A percentile compares a stretch with the other conserved stretches of the same genome.
Conservation (phyloP, 106 monocot species). For the Chionographis japonica region DNA sequence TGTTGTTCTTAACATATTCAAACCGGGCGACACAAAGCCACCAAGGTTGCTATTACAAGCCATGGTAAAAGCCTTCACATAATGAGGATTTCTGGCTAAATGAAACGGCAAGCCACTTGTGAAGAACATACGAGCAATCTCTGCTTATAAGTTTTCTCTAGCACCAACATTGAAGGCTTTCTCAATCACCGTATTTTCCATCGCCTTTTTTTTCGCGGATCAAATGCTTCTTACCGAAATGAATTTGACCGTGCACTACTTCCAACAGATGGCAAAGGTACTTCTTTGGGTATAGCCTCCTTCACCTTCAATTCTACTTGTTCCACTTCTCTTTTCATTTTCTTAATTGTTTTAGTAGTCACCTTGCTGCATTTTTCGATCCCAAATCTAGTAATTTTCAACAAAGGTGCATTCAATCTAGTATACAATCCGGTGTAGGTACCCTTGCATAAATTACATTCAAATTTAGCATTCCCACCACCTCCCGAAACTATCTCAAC, state of each 20-base stretch:
- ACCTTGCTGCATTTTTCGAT: slow-evolving; percentile 2
- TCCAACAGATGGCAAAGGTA: not conserved
- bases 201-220: not conserved
- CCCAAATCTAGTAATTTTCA: not conserved
- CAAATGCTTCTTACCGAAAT: not conserved
- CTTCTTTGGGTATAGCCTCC: slow-evolving; percentile 2
- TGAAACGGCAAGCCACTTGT: slow-evolving; percentile 5
- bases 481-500: not conserved
- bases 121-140: slow-evolving; percentile 14
- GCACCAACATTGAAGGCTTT: not conserved
- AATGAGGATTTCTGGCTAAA: slow-evolving; percentile 16
- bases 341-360: not conserved
- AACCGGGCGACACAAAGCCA: not conserved
- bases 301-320: not conserved
- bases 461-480: slow-evolving; percentile 11
- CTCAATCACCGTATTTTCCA: not conserved
- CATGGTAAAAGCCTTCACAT: not conserved
- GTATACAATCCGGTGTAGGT: slow-evolving; percentile 4
- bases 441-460: slow-evolving; percentile 5
- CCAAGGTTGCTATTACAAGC: not conserved
- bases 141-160: not conserved
- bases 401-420: slow-evolving; percentile 11
- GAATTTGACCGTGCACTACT: not conserved
- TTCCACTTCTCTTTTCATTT: not conserved
- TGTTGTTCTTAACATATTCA: slow-evolving; percentile 6